phyloP scores from a whole-genome alignment of 2,329 filamentous ascomycete species.

The Septoria petroselini region DNA sequence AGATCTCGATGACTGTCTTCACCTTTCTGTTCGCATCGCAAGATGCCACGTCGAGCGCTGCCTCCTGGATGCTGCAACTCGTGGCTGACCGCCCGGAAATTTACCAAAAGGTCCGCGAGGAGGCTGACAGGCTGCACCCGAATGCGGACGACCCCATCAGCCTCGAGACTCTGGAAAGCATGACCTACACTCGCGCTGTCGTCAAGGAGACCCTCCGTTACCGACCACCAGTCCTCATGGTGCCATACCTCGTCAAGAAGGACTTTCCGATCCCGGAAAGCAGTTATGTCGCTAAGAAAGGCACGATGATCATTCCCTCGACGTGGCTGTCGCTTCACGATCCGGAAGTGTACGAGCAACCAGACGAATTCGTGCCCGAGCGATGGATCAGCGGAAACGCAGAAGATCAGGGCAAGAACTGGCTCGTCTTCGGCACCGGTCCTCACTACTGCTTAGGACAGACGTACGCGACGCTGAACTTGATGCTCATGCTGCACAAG shows the following conservation, averaged over 20 bases:
- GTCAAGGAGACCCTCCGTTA: slow-evolving; percentile 90
- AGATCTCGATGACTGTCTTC: slow-evolving; percentile 90
- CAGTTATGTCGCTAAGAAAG: slow-evolving; percentile 85
- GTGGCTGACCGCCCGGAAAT: slow-evolving; percentile 92
- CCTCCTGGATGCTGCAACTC: slow-evolving; percentile 92
- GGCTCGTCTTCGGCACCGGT: slow-evolving; percentile 90
- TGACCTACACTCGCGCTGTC: slow-evolving; percentile 83
- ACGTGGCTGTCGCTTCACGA: slow-evolving; percentile 89
- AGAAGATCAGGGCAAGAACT: slow-evolving; percentile 92
- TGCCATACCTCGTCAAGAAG: slow-evolving; percentile 93
- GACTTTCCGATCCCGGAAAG: slow-evolving; percentile 81
- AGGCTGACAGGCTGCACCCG: slow-evolving; percentile 46
- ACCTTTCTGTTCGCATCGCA: slow-evolving; percentile 69
- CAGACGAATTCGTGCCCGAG: slow-evolving; percentile 81
- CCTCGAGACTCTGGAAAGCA: slow-evolving; percentile 82
- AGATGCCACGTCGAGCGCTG: slow-evolving; percentile 90
- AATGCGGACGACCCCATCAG: slow-evolving; percentile 48
- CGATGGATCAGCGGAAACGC: slow-evolving; percentile 88
- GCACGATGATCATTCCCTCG: slow-evolving; percentile 90
- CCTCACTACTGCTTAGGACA: slow-evolving; percentile 97
- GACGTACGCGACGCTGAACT: slow-evolving; percentile 82
- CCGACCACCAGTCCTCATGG: slow-evolving; percentile 94
- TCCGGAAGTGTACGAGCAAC: slow-evolving; percentile 84
- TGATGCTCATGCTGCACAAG: slow-evolving; percentile 60
- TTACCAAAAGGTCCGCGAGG: slow-evolving; percentile 83